Base-by-base conservation (phyloP, 2,329 filamentous ascomycete genomes). In the Bretziella fagacearum region DNA sequence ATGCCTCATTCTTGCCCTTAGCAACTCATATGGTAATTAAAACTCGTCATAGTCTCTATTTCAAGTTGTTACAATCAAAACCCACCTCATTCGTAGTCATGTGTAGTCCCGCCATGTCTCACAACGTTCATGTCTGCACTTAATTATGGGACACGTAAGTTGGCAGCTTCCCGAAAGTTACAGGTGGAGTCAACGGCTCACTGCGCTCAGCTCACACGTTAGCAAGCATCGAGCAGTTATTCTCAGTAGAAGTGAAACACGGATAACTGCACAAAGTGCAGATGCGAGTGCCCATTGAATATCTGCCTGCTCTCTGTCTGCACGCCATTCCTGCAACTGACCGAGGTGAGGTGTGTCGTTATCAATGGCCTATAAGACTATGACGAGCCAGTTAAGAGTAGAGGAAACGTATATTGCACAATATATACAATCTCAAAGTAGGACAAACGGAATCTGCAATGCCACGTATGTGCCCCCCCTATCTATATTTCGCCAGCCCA, bases 51-150 rank as follows among this genome's bases (percentile, higher is more conserved):
- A n/a, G n/a, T n/a, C n/a, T n/a, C n/a, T n/a, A n/a, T n/a, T n/a
- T n/a, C n/a, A n/a, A n/a, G n/a, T n/a, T n/a, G n/a, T n/a, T 7
- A 5, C 35, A 39, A 20, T n/a, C 30, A 33, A 6, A 33, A 8
- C 35, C 18, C 18, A 39, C 1, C 18, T 4, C 15, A 22, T 26
- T 30, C 15, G 18, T 43, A 43, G 26, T 30, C 40, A 43, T 18
- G 15, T 43, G 26, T 30, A 29, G 40, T 43, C 27, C 13, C 10
- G 5, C 18, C 6, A 30, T 43, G 40, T 43, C 26, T 43, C 25
- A 43, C 25, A 18, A 18, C 25, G 30, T 27, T 43, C 26, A 29
- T 43, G 40, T 20, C 26, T 27, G 40, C 40, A 43, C 26, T 43
- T 32, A 32, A 43, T 43, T 26, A 18, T 43, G 40, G 7, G 4